Base-by-base conservation (phyloP, 225 moss, liverwort and hornwort species). In the Physcomitrium patens region DNA sequence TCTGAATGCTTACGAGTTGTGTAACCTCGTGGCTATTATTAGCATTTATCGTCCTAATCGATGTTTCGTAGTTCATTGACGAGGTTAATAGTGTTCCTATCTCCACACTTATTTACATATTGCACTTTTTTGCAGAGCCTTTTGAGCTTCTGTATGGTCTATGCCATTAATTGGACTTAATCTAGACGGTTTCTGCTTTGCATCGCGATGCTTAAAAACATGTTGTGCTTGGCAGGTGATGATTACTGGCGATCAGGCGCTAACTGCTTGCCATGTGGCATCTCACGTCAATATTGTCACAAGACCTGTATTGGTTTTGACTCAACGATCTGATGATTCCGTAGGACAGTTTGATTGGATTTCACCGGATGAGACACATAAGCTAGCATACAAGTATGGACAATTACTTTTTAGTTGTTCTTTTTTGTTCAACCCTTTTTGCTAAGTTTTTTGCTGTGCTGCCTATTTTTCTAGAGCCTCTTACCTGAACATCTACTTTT, bases 171-270 rank as follows among this genome's bases (percentile, higher is more conserved):
- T 66, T 20, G 20, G 41, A 45, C 28, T 76, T 31, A 15, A 13
- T 68, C 43, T 62, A 10, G 24, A 12, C 13, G 37, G 48, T 62
- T 50, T 16, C 31, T 58, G 27, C 42, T 70, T 72, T 46, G 52
- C 44, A 44, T 61, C n/a, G 55, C 50, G 20, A 51, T 23, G 18
- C 31, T 27, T 69, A 41, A 53, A 54, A 58, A 50, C 42, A 17
- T 28, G 54, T 64, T 78, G 79, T 75, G 58, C 63, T 76, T 48
- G 31, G 72, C 83, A 95, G 94, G 89, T 93, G 45, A 97, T 97
- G 97, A 97, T 97, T 60, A 97, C 97, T 77, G 97, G 97, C 54
- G 97, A 97, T 80, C 97, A 97, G 78, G 94, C 97, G 4, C 51
- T 97, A 64, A 97, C 97, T 43, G 97, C 97, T n/a, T 97, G 97